phyloP scores from a whole-genome alignment of 768 basidiomycete species.

The Leccinum boreale region DNA sequence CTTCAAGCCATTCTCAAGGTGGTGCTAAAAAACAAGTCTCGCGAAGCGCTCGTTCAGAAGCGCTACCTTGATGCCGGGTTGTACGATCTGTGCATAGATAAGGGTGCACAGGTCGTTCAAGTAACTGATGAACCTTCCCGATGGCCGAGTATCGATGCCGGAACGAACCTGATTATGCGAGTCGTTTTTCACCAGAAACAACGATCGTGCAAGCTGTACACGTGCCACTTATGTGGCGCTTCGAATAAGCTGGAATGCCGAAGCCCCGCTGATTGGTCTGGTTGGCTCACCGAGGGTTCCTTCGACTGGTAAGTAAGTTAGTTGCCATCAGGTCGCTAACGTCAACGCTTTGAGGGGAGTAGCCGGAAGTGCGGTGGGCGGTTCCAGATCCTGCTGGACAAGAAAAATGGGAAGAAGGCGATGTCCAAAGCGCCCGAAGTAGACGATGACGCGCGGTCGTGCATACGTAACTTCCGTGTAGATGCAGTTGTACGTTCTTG shows the following conservation, averaged over 20 bases:
- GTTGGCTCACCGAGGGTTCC: conserved; percentile 21
- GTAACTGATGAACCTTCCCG: conserved; percentile 17
- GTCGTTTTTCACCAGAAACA: conserved; percentile 21
- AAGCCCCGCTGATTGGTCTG: conserved; percentile 10
- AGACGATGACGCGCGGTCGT: conserved; percentile 19
- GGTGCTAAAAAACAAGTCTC: conserved; percentile 14
- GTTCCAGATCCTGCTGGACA: conserved; percentile 24
- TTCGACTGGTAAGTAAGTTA: conserved; percentile 20
- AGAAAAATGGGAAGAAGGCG: conserved; percentile 10
- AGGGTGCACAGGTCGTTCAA: conserved; percentile 21
- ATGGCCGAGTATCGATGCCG: conserved; percentile 24
- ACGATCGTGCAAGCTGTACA: conserved; percentile 8
- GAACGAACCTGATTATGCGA: conserved; percentile 24
- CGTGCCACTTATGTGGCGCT: conserved; percentile 21
- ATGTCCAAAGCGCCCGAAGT: background rate
- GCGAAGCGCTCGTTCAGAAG: conserved; percentile 20
- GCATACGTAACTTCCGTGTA: conserved; percentile 26
- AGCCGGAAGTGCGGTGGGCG: conserved; percentile 21
- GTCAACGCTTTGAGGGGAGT: background rate
- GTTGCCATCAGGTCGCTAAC: background rate
- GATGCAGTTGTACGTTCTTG: conserved; percentile 16
- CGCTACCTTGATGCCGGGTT: conserved; percentile 22
- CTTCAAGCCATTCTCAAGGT: conserved; percentile 18
- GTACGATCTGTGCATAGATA: conserved; percentile 25
- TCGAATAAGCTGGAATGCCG: conserved; percentile 16